Conservation (phyloP, 352 stramenopile species). For the Plasmopara viticola region DNA sequence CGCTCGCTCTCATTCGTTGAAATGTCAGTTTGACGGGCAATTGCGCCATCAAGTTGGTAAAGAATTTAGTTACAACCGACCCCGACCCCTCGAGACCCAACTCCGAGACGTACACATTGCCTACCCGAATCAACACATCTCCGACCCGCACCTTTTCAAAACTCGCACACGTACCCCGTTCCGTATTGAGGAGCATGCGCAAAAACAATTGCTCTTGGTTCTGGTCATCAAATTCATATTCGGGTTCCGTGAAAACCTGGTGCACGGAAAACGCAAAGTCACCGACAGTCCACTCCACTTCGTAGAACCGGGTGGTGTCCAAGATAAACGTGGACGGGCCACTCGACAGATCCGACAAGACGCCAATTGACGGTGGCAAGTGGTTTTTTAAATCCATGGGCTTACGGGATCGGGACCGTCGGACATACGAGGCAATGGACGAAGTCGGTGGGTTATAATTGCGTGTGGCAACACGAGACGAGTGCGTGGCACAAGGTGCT, state of each 20-base stretch:
- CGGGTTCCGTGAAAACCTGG: constrained; percentile 49
- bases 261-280: constrained; percentile 76
- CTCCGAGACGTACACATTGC: constrained; percentile 51
- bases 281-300: constrained; percentile 49
- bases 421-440: constrained; percentile 20
- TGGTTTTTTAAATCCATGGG: constrained; percentile 48
- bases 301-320: constrained; percentile 47
- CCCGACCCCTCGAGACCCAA: constrained; percentile 49
- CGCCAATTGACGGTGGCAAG: constrained; percentile 52
- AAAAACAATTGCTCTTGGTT: constrained; percentile 45
- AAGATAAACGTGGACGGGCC: constrained; percentile 55
- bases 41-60: constrained; percentile 46
- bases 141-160: constrained; percentile 56
- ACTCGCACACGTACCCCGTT: constrained; percentile 56
- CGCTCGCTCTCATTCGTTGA: constrained; percentile 52
- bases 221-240: constrained; percentile 35
- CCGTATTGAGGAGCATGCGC: constrained; percentile 71
- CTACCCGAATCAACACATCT: constrained; percentile 60
- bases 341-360: constrained; percentile 51
- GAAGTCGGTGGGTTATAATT: constrained; percentile 12
- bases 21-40: constrained; percentile 60
- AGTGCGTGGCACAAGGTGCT: constrained; percentile 20
- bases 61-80: constrained; percentile 58
- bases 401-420: constrained; percentile 36
- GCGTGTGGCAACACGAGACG: constrained; percentile 13